phyloP scores from a whole-genome alignment of 306 rosid genomes.

The Citrullus mucosospermus region DNA sequence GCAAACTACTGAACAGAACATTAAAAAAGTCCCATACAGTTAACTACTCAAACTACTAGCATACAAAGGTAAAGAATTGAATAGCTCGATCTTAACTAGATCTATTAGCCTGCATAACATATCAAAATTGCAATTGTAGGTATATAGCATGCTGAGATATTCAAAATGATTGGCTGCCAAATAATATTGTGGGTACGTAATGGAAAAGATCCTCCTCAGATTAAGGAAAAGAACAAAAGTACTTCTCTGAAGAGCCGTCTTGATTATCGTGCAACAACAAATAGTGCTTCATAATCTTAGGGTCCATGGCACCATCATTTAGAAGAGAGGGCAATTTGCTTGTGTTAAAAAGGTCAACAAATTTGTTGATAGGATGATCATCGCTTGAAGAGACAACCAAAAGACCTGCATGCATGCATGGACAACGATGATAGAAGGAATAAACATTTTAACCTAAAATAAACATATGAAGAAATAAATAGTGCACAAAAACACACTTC shows the following conservation, averaged over 20 bases:
- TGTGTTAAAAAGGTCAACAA: conserved; percentile 60
- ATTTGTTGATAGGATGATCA: conserved; percentile 71
- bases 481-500: background rate
- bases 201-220: background rate
- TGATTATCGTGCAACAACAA: conserved; percentile 88
- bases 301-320: conserved; percentile 85
- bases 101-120: background rate
- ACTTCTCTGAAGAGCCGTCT: conserved; percentile 71
- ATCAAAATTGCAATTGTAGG: background rate
- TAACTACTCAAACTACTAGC: background rate
- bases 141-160: background rate
- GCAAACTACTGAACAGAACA: background rate
- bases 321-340: conserved; percentile 80
- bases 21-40: background rate
- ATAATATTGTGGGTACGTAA: background rate
- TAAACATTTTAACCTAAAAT: background rate
- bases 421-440: background rate
- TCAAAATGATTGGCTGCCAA: conserved; percentile 1
- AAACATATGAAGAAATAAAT: background rate
- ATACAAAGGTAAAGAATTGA: background rate
- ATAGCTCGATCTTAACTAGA: background rate
- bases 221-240: conserved; percentile 14
- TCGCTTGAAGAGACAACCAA: conserved; percentile 89
- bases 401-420: conserved; percentile 54
- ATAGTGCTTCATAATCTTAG: conserved; percentile 79